phyloP scores from a whole-genome alignment of 352 stramenopile genomes.

The Lagenidium giganteum region DNA sequence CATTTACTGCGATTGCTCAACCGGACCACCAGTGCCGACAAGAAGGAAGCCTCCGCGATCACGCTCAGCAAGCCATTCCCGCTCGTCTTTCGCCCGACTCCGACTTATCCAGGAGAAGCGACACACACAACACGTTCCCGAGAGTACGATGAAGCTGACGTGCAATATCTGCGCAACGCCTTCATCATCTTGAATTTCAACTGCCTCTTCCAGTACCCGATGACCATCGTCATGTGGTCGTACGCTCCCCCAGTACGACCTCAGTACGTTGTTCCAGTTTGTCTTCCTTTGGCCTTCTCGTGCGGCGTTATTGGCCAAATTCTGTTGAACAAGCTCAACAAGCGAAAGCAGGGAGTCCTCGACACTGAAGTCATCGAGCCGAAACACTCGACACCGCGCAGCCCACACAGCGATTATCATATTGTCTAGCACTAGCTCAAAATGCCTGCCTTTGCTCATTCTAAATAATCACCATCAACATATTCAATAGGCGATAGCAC shows the following conservation, averaged over 20 bases:
- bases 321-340: slow-evolving; percentile 25
- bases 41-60: too few species aligned
- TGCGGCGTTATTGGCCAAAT: slow-evolving; percentile 25
- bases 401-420: too few species aligned
- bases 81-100: slow-evolving; percentile 22
- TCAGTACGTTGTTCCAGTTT: slow-evolving; percentile 22
- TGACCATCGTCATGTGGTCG: slow-evolving; percentile 32
- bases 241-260: slow-evolving; percentile 24
- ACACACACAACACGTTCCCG: slow-evolving; percentile 15
- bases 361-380: too few species aligned
- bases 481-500: too few species aligned
- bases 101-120: slow-evolving; percentile 16
- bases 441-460: too few species aligned
- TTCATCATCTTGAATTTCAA: slow-evolving; percentile 34
- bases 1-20: too few species aligned
- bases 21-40: too few species aligned
- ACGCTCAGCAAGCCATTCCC: slow-evolving; percentile 23
- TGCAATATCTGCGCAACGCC: slow-evolving; percentile 23
- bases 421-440: too few species aligned
- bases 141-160: slow-evolving; percentile 15
- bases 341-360: slow-evolving; percentile 25
- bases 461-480: too few species aligned
- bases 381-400: too few species aligned
- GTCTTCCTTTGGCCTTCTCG: slow-evolving; percentile 28
- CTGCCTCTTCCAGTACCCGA: slow-evolving; percentile 35